phyloP scores from a whole-genome alignment of 768 basidiomycete genomes.

The Hypsizygus marmoreus region DNA sequence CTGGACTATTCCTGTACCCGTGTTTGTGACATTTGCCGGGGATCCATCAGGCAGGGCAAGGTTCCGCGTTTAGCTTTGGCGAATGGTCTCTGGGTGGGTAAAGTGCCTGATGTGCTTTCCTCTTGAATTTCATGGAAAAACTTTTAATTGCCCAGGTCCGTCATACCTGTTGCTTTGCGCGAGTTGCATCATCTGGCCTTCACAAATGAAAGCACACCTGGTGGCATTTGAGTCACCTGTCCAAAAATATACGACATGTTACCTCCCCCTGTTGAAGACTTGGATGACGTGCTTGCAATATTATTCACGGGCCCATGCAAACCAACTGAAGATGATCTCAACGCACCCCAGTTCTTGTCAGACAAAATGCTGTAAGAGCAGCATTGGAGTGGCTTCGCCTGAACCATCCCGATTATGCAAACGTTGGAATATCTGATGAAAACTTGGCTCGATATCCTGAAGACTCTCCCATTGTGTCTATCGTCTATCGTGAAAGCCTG shows the following conservation, averaged over 20 bases:
- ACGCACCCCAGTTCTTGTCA: conserved; percentile 33
- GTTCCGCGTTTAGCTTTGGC: conserved; percentile 29
- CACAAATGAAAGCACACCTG: conserved; percentile 34
- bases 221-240: conserved; percentile 33
- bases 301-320: conserved; percentile 28
- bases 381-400: conserved; percentile 38
- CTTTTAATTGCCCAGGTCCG: conserved; percentile 25
- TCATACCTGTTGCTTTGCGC: conserved; percentile 31
- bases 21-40: conserved; percentile 18
- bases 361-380: neutral
- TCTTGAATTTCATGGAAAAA: conserved; percentile 32
- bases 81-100: conserved; percentile 38
- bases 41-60: conserved; percentile 7
- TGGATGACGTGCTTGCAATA: conserved; percentile 33
- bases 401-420: conserved; percentile 35
- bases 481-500: conserved; percentile 21
- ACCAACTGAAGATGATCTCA: conserved; percentile 28
- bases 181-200: conserved; percentile 27
- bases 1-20: conserved; percentile 10
- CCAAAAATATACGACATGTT: conserved; percentile 30
- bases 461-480: conserved; percentile 21
- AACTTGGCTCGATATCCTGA: conserved; percentile 25
- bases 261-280: conserved; percentile 31
- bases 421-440: conserved; percentile 28
- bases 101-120: conserved; percentile 28